Percentiles rank a stretch among this genome's conserved stretches.
Conservation (phyloP, 345 rosid genomes). For the Dipteronia sinensis region DNA sequence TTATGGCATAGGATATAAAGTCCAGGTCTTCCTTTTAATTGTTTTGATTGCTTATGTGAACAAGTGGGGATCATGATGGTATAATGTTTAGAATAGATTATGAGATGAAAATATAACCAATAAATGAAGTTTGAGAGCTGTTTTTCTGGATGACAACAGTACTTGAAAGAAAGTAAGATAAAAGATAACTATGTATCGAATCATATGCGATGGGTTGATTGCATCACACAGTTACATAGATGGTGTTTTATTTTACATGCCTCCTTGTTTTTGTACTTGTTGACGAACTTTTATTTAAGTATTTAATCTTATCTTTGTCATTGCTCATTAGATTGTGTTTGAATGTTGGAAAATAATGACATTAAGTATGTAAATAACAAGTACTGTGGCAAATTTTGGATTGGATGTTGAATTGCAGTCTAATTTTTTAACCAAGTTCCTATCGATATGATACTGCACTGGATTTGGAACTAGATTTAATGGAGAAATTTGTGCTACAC, state of each 20-base stretch:
- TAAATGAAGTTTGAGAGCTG: not conserved
- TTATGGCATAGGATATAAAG: not conserved
- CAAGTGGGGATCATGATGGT: not conserved
- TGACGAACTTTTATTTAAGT: no score
- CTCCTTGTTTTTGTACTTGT: no score
- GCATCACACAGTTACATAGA: no score
- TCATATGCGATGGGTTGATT: no score
- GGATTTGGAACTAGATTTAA: slow-evolving; percentile 84
- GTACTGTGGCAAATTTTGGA: not conserved
- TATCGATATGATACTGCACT: slow-evolving; percentile 77
- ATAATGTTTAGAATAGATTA: not conserved
- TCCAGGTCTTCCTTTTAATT: not conserved
- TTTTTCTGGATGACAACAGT: not conserved
- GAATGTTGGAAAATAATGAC: no score
- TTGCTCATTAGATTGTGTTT: no score
- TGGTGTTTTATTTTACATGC: no score
- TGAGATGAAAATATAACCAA: not conserved
- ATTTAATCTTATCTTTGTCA: no score
- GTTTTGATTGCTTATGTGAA: not conserved
- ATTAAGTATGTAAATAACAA: no score
- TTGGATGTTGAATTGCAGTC: not conserved
- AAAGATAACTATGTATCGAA: no score
- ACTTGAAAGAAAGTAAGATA: no score
- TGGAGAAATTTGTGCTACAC: slow-evolving; percentile 96
- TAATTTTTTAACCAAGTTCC: not conserved